Percentiles rank a stretch among this genome's conserved stretches.
Conservation (phyloP, 163 green algal genomes). For the Prototheca wickerhamii region DNA sequence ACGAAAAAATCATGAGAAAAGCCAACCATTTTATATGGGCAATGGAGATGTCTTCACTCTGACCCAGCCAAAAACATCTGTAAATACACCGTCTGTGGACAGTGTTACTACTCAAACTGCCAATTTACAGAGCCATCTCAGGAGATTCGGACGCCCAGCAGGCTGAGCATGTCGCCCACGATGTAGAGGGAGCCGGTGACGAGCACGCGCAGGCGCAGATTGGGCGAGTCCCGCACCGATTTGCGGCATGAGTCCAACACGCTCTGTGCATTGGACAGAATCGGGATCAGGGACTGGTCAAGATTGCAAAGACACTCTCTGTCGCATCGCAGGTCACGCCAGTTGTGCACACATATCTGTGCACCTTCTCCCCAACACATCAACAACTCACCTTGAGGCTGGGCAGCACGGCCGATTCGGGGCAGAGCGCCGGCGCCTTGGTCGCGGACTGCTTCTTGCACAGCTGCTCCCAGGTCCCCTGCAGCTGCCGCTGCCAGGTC, state of each 20-base stretch:
- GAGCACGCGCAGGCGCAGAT: slow-evolving; percentile 67
- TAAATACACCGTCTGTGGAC: too few species aligned
- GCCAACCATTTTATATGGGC: too few species aligned
- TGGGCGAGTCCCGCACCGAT: slow-evolving; percentile 21
- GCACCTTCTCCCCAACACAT: slow-evolving; percentile 7
- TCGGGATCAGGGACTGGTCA: too few species aligned
- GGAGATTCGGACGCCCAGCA: slow-evolving; percentile 35
- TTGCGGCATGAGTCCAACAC: slow-evolving; percentile 55
- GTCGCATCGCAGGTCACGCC: too few species aligned
- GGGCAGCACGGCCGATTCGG: slow-evolving; percentile 13
- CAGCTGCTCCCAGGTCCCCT: slow-evolving; percentile 30
- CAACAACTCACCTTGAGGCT: slow-evolving; percentile 14
- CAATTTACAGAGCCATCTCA: background rate
- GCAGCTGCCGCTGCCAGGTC: slow-evolving; percentile 48
- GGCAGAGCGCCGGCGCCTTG: background rate
- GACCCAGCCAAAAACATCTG: too few species aligned
- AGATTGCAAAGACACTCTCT: too few species aligned
- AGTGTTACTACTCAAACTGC: too few species aligned
- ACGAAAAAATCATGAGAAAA: too few species aligned
- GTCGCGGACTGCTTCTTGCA: background rate
- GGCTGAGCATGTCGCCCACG: slow-evolving; percentile 83
- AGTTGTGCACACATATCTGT: too few species aligned
- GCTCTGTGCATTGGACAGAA: too few species aligned
- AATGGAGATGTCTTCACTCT: too few species aligned
- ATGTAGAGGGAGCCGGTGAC: slow-evolving; percentile 95